Evolutionary conservation across 805 yeast species (phyloP), one percentile per base, ranked within the genome.

Genomic region (Priceomyces medius): DNA sequence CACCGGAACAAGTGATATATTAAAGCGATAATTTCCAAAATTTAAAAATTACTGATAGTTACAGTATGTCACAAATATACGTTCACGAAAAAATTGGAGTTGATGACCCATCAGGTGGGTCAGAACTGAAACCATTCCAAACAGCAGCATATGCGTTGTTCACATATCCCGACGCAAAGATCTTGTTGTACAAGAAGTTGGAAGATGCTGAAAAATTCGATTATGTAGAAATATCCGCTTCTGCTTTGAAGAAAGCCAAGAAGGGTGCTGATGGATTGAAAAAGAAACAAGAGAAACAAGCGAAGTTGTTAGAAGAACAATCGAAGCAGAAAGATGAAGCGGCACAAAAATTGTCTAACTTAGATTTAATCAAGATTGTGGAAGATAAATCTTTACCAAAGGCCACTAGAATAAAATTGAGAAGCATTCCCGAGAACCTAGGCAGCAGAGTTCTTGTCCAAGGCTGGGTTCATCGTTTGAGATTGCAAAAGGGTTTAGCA

Each of bases 401-500:
- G 26, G 91, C 97, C 34, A 59, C 65, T 42, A 79, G 71, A 57
- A 75, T 81, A 63, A 90, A 88, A 68, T 77, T 93, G 55, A 64
- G 71, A 46, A 53, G 74, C 7, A 64, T 83, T 38, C 74, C 75
- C 43, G 74, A 68, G 4, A 56, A 66, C 55, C 74, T 88, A 31
- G 93, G 81, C 43, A 53, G 71, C 47, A 81, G 99, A 64, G 88
- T 88, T 40, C 61, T 74, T 42, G 83, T 91, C 33, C 81, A 81
- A 50, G 99, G 99, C 47, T 93, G 99, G 99, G 76, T 93, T 47
- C 99, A 93, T 66, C 84, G 99, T 63, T 74, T 95, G 55, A 83
- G 99, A 66, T 54, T 80, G 33, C 98, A 93, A 67, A 93, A 95
- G 73, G 96, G 95, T 35, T 77, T 88, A 35, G 93, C 85, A 13